phyloP scores from a whole-genome alignment of 768 basidiomycete species.

The Suillus clintonianus region DNA sequence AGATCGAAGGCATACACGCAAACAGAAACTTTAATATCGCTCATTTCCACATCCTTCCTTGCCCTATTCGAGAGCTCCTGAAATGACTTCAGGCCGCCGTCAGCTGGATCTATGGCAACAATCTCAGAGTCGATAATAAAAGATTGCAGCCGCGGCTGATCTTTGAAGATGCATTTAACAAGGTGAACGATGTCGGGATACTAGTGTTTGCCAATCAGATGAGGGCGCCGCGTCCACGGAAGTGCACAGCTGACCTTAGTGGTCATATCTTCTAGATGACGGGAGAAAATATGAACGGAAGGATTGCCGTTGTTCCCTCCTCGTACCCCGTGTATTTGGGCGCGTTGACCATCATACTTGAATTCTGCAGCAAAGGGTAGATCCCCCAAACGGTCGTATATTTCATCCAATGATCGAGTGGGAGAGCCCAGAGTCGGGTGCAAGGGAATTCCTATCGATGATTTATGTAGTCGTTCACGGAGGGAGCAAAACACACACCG shows the following conservation, averaged over 20 bases:
- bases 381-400: constrained; percentile 70
- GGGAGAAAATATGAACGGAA: constrained; percentile 73
- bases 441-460: constrained; percentile 69
- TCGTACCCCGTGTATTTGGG: constrained; percentile 67
- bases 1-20: constrained; percentile 89
- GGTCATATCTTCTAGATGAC: constrained; percentile 92
- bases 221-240: constrained; percentile 3
- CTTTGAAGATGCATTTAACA: constrained; percentile 50
- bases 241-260: constrained; percentile 56
- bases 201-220: constrained; percentile 37
- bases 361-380: constrained; percentile 83
- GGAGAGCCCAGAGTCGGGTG: constrained; percentile 88
- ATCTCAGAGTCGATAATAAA: constrained; percentile 88
- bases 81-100: constrained; percentile 71
- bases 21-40: constrained; percentile 75
- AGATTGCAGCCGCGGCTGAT: constrained; percentile 45
- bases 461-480: constrained; percentile 6
- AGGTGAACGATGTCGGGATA: constrained; percentile 81
- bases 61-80: constrained; percentile 86
- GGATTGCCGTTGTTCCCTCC: constrained; percentile 24
- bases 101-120: constrained; percentile 73
- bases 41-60: constrained; percentile 76
- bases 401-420: constrained; percentile 77
- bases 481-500: constrained; percentile 46
- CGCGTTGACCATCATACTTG: constrained; percentile 89